Evolutionary conservation across 495 filamentous ascomycete species (phyloP).

Genomic region (Pyrenula aspistea): DNA sequence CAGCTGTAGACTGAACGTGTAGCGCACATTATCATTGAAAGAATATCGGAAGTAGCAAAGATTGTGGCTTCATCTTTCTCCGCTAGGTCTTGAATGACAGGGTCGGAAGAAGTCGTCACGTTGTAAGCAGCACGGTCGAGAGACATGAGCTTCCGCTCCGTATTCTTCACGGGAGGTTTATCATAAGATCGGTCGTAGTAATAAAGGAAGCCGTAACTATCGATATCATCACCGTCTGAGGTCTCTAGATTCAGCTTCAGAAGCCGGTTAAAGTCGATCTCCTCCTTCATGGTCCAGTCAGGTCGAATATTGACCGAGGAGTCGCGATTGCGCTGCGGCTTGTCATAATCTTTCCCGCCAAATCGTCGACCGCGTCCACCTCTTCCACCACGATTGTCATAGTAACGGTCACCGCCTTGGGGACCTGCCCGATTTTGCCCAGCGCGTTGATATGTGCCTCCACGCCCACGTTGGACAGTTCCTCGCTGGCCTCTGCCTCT

Average conservation of each 20-base stretch:
- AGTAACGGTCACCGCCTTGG: conserved; percentile 47
- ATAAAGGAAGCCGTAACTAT: conserved; percentile 91
- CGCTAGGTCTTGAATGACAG: conserved; percentile 90
- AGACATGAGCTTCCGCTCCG: conserved; percentile 72
- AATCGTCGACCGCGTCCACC: conserved; percentile 65
- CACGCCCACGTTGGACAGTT: conserved; percentile 28
- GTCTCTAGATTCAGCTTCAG: conserved; percentile 90
- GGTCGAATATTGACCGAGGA: conserved; percentile 86
- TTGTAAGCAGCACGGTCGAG: conserved; percentile 95
- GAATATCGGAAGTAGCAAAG: conserved; percentile 90
- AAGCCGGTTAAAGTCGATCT: conserved; percentile 94
- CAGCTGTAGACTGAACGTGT: conserved; percentile 92
- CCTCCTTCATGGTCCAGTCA: conserved; percentile 91
- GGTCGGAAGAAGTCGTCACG: conserved; percentile 89
- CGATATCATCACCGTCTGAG: conserved; percentile 87
- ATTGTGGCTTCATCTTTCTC: conserved; percentile 96
- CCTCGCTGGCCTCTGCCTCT: conserved; percentile 67
- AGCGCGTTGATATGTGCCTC: conserved; percentile 30
- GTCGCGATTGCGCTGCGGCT: conserved; percentile 92
- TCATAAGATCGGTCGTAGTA: conserved; percentile 95
- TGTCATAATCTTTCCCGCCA: conserved; percentile 98
- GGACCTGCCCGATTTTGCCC: conserved; percentile 61
- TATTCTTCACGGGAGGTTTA: conserved; percentile 76
- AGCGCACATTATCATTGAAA: conserved; percentile 98
- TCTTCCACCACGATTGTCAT: conserved; percentile 46